A percentile compares a stretch with the other conserved stretches of the same genome.
phyloP scores from a whole-genome alignment of 2,329 filamentous ascomycete genomes.

The Alternaria triticimaculans region DNA sequence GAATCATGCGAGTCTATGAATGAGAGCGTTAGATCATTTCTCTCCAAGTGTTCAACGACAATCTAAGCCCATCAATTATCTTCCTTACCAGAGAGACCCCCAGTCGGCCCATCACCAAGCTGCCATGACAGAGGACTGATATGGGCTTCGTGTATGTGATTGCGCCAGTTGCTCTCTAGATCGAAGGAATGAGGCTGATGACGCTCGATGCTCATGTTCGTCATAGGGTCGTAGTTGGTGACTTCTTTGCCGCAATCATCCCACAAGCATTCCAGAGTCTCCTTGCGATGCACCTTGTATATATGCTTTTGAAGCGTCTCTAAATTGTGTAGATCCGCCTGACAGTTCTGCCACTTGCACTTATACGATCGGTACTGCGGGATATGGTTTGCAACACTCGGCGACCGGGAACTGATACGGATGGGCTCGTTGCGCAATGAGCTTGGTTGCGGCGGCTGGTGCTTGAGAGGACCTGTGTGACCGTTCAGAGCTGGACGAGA shows the following conservation, averaged over 20 bases:
- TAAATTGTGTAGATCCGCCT: slow-evolving; percentile 66
- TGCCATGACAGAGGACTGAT: slow-evolving; percentile 62
- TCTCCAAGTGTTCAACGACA: slow-evolving; percentile 1
- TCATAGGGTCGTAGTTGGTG: slow-evolving; percentile 27
- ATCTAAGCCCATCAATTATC: slow-evolving; percentile 12
- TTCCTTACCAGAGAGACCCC: slow-evolving; percentile 63
- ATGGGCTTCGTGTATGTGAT: slow-evolving; percentile 61
- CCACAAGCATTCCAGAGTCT: slow-evolving; percentile 56
- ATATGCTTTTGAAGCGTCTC: slow-evolving; percentile 66
- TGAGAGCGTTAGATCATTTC: slow-evolving; percentile 25
- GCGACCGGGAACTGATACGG: slow-evolving; percentile 39
- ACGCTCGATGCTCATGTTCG: slow-evolving; percentile 29
- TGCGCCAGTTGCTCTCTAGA: slow-evolving; percentile 52
- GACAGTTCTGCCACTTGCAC: slow-evolving; percentile 65
- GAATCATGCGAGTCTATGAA: slow-evolving; percentile 49
- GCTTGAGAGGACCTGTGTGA: slow-evolving; percentile 13
- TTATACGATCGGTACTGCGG: slow-evolving; percentile 57
- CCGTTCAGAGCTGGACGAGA: slow-evolving; percentile 31
- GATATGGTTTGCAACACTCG: slow-evolving; percentile 35
- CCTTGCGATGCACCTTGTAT: slow-evolving; percentile 59
- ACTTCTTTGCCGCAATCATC: slow-evolving; percentile 47
- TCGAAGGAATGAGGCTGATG: slow-evolving; percentile 44
- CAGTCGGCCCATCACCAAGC: slow-evolving; percentile 65
- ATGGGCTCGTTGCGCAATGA: slow-evolving; percentile 35
- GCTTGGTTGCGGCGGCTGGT: slow-evolving; percentile 33